Base-by-base conservation (phyloP, 495 filamentous ascomycete species). In the Cladorrhinum samala region DNA sequence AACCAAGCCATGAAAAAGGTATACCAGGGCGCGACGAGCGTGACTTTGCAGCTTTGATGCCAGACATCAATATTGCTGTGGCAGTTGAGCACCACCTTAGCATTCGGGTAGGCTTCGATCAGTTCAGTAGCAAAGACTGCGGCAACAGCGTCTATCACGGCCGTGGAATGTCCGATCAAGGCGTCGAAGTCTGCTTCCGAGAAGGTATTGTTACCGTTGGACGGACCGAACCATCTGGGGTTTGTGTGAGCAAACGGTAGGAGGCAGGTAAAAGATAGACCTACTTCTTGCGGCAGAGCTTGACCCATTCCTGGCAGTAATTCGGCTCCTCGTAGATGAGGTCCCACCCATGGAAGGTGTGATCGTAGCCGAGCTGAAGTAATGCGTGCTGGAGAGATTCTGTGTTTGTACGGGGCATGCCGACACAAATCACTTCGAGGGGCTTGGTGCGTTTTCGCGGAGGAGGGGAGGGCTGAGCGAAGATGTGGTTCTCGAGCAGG, bases 311-410 rank as follows among this genome's bases (percentile, higher is more conserved):
- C 1, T 77, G 62, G 41, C 75, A 78, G 59, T 84, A 79, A 0
- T 73, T 76, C 6, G 78, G 77, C 60, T 83, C 77, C 65, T 84
- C 80, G 49, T 84, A 73, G 49, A 76, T 75, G 49, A 78, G 76
- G 49, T 78, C 79, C 57, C 83, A 84, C 71, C 83, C 83, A 70
- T 87, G 83, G 73, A 84, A 84, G 56, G 74, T 79, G 65, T 82
- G 75, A 52, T 72, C 60, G 66, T 83, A 84, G 21, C 83, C 83
- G 17, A 87, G 74, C 33, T 75, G 68, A 50, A 80, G 70, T 9
- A 87, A 69, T 13, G 81, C 83, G 47, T 75, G 77, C 46, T 78
- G 77, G 17, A 85, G 73, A 23, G 82, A 86, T 23, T 82, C 80
- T 62, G 83, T 86, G 63, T 82, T 83, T 1, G 79, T 82, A 54